Conservation (phyloP, 2,329 filamentous ascomycete species). For the Colletotrichum lini region DNA sequence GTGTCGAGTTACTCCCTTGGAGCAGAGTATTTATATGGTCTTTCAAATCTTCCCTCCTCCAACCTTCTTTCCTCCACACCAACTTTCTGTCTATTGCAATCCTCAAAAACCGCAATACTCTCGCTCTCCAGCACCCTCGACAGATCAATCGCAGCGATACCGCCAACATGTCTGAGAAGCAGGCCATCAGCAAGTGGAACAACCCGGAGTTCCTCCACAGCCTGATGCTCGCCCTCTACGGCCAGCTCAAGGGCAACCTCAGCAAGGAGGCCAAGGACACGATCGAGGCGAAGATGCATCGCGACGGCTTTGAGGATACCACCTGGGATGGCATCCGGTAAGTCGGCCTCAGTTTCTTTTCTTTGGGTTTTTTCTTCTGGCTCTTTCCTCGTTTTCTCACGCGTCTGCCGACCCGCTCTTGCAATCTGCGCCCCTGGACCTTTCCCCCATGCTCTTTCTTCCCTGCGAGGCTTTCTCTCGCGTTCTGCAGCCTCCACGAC, state of each 20-base stretch:
- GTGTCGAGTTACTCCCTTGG: background rate
- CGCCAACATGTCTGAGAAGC: slow-evolving; percentile 35
- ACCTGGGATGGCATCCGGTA: slow-evolving; percentile 64
- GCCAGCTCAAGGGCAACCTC: slow-evolving; percentile 49
- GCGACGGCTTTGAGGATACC: slow-evolving; percentile 50
- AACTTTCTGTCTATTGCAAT: background rate
- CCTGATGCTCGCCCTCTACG: slow-evolving; percentile 52
- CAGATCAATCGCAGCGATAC: background rate
- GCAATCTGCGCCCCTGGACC: background rate
- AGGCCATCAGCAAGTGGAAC: slow-evolving; percentile 48
- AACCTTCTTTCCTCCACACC: background rate
- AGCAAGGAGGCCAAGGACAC: slow-evolving; percentile 48
- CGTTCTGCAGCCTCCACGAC: background rate
- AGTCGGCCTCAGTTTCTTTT: slow-evolving; percentile 40
- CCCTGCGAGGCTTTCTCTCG: slow-evolving; percentile 9
- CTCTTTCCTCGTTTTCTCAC: background rate
- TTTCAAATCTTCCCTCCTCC: background rate
- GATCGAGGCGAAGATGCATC: slow-evolving; percentile 52
- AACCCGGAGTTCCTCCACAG: slow-evolving; percentile 52
- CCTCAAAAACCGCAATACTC: background rate
- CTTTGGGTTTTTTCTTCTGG: slow-evolving; percentile 3
- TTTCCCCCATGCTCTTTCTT: slow-evolving; percentile 8
- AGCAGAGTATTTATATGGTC: background rate
- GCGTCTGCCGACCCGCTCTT: background rate
- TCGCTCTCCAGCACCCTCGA: background rate